A percentile compares a stretch with the other conserved stretches of the same genome.
phyloP scores from a whole-genome alignment of 2,329 filamentous ascomycete species.

The Coniosporium tulheliwenetii region DNA sequence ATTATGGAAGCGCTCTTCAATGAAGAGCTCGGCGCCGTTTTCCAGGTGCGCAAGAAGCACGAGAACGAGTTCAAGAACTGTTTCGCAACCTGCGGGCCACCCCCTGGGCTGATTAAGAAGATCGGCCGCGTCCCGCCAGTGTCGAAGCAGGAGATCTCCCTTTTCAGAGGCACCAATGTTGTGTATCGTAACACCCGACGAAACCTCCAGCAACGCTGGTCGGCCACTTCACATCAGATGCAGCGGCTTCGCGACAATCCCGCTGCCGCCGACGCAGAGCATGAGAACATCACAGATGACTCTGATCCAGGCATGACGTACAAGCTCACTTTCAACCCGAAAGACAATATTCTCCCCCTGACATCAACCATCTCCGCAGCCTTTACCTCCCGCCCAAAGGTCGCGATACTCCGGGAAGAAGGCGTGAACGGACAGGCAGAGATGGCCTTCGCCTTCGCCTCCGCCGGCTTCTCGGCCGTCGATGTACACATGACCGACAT shows the following conservation, averaged over 20 bases:
- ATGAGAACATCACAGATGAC: slow-evolving; percentile 56
- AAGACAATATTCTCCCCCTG: slow-evolving; percentile 60
- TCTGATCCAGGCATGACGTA: slow-evolving; percentile 71
- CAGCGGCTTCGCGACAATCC: slow-evolving; percentile 84
- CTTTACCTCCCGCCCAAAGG: slow-evolving; percentile 52
- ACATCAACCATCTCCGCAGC: slow-evolving; percentile 44
- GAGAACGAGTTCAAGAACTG: slow-evolving; percentile 76
- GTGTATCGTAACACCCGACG: slow-evolving; percentile 55
- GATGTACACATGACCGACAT: slow-evolving; percentile 95
- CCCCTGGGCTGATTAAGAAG: slow-evolving; percentile 64
- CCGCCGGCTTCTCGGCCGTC: slow-evolving; percentile 78
- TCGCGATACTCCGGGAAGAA: slow-evolving; percentile 89
- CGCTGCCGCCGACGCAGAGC: slow-evolving; percentile 71
- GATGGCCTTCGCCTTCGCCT: slow-evolving; percentile 91
- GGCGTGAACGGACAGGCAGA: slow-evolving; percentile 94
- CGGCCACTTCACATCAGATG: slow-evolving; percentile 77
- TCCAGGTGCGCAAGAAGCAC: slow-evolving; percentile 78
- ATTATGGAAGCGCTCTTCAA: slow-evolving; percentile 77
- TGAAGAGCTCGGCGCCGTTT: slow-evolving; percentile 89
- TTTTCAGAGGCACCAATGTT: slow-evolving; percentile 54
- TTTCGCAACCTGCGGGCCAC: slow-evolving; percentile 80
- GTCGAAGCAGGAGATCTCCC: slow-evolving; percentile 58
- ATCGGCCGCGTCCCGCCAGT: slow-evolving; percentile 61
- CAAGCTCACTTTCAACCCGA: slow-evolving; percentile 65
- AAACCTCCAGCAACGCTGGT: slow-evolving; percentile 76